phyloP scores from a whole-genome alignment of 1,139 yeast genomes.

The Candida neerlandica region DNA sequence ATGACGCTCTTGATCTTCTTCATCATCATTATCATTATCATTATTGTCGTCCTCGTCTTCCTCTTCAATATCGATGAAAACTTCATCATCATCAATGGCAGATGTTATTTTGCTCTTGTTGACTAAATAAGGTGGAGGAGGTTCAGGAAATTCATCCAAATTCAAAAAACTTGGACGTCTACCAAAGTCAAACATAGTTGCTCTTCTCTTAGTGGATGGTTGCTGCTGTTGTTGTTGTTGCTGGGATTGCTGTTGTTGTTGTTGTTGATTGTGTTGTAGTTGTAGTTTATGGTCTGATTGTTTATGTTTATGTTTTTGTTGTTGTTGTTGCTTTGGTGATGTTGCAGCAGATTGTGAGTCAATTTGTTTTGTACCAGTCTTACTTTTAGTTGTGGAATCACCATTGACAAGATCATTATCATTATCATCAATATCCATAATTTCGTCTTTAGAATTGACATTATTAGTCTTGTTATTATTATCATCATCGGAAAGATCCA shows the following conservation, averaged over 20 bases:
- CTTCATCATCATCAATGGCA: slow-evolving; percentile 1
- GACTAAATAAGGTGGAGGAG: slow-evolving; percentile 2
- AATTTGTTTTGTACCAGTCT: not conserved
- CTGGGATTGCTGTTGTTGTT: not conserved
- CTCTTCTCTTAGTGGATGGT: slow-evolving; percentile 37
- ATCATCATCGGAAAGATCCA: slow-evolving; percentile 1
- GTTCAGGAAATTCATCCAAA: slow-evolving; percentile 1
- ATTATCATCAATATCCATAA: not conserved
- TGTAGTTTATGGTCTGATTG: slow-evolving; percentile 2
- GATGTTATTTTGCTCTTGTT: slow-evolving; percentile 1
- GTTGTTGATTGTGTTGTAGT: not conserved
- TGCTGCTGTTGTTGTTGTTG: not conserved
- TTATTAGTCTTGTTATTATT: not conserved
- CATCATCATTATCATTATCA: too few relatives aligned
- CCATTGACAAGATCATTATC: not conserved
- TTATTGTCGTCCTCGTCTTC: not conserved
- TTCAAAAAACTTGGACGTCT: slow-evolving; percentile 31
- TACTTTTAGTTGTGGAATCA: not conserved
- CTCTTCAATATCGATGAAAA: slow-evolving; percentile 1
- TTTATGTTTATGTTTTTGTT: slow-evolving; percentile 10
- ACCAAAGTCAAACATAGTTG: slow-evolving; percentile 53
- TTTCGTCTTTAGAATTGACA: not conserved
- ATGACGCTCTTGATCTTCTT: not conserved
- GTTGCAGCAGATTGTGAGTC: not conserved
- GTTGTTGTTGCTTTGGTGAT: not conserved